A percentile compares a stretch with the other conserved stretches of the same genome.
These are phyloP conservation scores for Phytophthora tubulina DNA, from an alignment of 352 stramenopile species.

Conservation along the genomic window DNA sequence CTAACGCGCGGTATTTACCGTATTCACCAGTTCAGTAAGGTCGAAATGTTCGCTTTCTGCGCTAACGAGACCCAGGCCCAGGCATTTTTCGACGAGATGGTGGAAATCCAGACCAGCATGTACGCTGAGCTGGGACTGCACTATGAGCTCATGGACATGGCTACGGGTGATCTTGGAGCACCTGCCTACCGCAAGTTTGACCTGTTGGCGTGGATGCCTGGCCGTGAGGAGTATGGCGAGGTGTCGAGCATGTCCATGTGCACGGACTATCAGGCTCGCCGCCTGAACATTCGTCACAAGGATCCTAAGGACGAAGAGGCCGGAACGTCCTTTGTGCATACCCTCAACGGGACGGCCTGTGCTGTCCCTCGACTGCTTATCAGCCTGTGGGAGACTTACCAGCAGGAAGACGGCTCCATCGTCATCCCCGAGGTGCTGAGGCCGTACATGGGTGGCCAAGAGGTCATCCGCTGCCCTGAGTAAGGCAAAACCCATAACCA, in stretches of 20 bases:
- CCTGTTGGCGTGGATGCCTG: conserved; percentile 89
- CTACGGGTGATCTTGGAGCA: conserved; percentile 79
- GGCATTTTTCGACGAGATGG: conserved; percentile 82
- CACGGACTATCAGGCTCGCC: conserved; percentile 90
- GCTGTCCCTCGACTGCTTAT: conserved; percentile 88
- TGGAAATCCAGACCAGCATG: conserved; percentile 80
- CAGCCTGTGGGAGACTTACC: conserved; percentile 86
- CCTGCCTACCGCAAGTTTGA: conserved; percentile 91
- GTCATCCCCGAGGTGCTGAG: conserved; percentile 80
- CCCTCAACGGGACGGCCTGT: conserved; percentile 88
- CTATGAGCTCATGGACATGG: conserved; percentile 88
- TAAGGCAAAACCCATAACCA: conserved; percentile 21
- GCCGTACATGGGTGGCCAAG: conserved; percentile 84
- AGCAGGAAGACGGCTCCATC: conserved; percentile 83
- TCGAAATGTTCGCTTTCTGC: conserved; percentile 91
- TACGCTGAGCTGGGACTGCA: conserved; percentile 84
- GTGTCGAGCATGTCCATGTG: conserved; percentile 91
- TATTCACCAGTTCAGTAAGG: conserved; percentile 92
- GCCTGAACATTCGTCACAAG: conserved; percentile 89
- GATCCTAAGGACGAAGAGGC: conserved; percentile 56
- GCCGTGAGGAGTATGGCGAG: conserved; percentile 79
- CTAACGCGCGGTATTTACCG: conserved; percentile 87
- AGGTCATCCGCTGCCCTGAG: conserved; percentile 55
- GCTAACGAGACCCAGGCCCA: conserved; percentile 75
- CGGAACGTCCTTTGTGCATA: conserved; percentile 84